Conservation (phyloP, 306 rosid genomes). For the Ziziphus jujuba region DNA sequence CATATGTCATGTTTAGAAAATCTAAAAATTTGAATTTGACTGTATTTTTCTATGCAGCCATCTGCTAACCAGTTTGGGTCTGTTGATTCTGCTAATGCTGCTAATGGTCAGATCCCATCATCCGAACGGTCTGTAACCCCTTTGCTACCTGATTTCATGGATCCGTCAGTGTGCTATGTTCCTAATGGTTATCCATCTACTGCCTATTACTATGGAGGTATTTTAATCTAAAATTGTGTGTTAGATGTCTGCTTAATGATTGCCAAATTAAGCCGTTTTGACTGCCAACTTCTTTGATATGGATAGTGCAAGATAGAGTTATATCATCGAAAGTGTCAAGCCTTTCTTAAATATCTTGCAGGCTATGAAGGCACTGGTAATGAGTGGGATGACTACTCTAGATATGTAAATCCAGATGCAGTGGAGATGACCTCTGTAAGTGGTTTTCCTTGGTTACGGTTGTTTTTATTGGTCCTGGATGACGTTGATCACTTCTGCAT, state of each 20-base stretch:
- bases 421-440: constrained; percentile 84
- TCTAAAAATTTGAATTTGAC: not conserved
- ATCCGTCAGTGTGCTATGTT: constrained; percentile 73
- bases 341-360: constrained; percentile 13
- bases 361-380: constrained; percentile 69
- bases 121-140: constrained; percentile 83
- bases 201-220: constrained; percentile 83
- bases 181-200: constrained; percentile 72
- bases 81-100: constrained; percentile 66
- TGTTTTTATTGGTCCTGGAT: not conserved
- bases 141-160: constrained; percentile 58
- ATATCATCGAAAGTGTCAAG: not conserved
- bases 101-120: constrained; percentile 67
- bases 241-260: not conserved
- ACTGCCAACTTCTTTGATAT: not conserved
- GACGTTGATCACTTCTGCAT: not conserved
- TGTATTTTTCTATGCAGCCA: constrained; percentile 37
- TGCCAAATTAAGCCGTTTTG: not conserved
- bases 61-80: constrained; percentile 70
- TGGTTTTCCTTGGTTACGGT: not conserved
- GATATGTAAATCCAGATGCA: constrained; percentile 75
- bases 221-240: constrained; percentile 1
- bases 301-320: not conserved
- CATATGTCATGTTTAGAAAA: not conserved
- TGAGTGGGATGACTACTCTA: constrained; percentile 83